These are phyloP conservation scores for Nakazawaea sp. DNA, from an alignment of 805 yeast species.

Conservation along the genomic window DNA sequence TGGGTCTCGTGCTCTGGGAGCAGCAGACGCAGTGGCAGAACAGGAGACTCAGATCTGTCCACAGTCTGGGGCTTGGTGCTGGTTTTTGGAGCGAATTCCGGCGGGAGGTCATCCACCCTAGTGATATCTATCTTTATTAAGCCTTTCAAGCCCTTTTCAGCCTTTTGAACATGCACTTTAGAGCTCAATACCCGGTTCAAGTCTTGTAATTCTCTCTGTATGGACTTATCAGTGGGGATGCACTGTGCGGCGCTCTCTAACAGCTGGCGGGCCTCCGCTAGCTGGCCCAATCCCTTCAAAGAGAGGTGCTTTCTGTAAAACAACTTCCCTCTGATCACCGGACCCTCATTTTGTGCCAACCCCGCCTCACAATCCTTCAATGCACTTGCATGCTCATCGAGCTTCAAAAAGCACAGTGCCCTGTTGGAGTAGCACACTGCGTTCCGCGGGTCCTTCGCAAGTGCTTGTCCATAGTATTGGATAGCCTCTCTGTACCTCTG, in stretches of 20 bases:
- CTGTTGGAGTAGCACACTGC: conserved; percentile 61
- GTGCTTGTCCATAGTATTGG: conserved; percentile 47
- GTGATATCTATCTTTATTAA: conserved; percentile 33
- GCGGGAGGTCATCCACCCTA: conserved; percentile 4
- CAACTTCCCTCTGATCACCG: conserved; percentile 36
- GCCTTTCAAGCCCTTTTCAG: conserved; percentile 35
- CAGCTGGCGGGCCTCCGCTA: conserved; percentile 20
- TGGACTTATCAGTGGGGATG: too few species aligned
- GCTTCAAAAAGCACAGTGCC: conserved; percentile 56
- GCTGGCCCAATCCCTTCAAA: conserved; percentile 20
- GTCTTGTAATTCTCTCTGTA: too few species aligned
- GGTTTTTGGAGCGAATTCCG: too few species aligned
- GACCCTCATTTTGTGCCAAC: conserved; percentile 18
- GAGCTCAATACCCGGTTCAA: too few species aligned
- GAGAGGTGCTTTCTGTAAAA: conserved; percentile 45
- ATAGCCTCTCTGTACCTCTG: conserved; percentile 45
- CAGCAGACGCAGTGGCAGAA: too few species aligned
- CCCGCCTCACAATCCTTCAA: conserved; percentile 45
- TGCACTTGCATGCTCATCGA: conserved; percentile 42
- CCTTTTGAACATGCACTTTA: too few species aligned
- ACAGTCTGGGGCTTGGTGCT: too few species aligned
- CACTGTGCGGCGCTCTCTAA: too few species aligned
- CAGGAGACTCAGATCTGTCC: too few species aligned
- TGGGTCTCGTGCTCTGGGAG: too few species aligned
- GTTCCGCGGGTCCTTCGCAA: conserved; percentile 37